Evolutionary conservation across 176 grass and related monocot genomes (phyloP), one percentile per base, ranked within the genome.

Genomic region (Thinopyrum elongatum): DNA sequence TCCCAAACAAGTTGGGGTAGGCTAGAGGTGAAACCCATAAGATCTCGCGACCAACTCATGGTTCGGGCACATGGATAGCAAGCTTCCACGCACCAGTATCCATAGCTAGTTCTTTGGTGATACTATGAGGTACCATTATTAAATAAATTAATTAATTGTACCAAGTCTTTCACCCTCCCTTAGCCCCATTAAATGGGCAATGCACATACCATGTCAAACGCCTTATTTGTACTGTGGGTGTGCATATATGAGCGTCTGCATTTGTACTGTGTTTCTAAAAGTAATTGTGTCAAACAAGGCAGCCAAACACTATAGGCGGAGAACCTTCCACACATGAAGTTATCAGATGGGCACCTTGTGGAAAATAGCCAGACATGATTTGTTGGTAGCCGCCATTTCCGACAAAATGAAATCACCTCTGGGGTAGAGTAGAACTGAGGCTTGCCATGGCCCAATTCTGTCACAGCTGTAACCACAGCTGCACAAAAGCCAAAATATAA

Each of bases 301-400:
- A 73, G 29, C 6, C 29, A 35, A 78, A 47, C 26, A 81, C n/a
- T 44, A 59, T 22, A 46, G 66, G 63, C 60, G 38, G 12, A 25
- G 53, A 70, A 82, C 29, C 70, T 86, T 41, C 10, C 4, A 34
- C 23, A 57, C 11, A 71, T 30, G 36, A 79, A 77, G 73, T 82
- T 72, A 88, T 76, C n/a, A 60, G 85, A 68, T 77, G 31, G 19
- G 69, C 69, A 98, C 97, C 97, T 94, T 85, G 94, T 98, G 28
- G 97, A 98, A 78, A 98, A 98, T 74, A 98, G 70, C 97, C 97
- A 98, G 30, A 98, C 72, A 80, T 98, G 90, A 65, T 98, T 98
- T 33, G 97, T 95, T 31, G 97, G 93, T 28, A 98, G 79, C 17
- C 92, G 92, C 97, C 97, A 95, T 91, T 94, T 92, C 84, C 82